Evolutionary conservation across 1,284 basidiomycete species (phyloP).

Genomic region (Apiotrichum mycotoxinovorans): DNA sequence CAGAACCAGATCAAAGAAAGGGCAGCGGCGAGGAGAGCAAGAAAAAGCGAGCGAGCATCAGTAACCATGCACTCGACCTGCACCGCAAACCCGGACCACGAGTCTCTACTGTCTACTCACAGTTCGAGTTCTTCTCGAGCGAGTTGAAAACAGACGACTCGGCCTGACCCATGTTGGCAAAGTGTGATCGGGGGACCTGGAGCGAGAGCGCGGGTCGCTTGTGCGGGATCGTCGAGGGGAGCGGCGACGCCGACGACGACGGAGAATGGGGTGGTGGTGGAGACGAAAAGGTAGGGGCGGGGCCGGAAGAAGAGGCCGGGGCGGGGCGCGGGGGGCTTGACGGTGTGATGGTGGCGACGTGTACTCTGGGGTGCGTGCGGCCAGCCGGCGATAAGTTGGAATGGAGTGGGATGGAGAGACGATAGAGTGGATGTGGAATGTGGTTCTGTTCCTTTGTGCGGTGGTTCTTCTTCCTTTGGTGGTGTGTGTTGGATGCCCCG

Average conservation of each 20-base stretch:
- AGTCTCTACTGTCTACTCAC: too few relatives aligned
- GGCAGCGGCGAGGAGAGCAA: too few relatives aligned
- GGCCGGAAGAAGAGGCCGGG: not conserved
- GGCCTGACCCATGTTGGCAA: slow-evolving; percentile 45
- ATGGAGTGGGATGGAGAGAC: too few relatives aligned
- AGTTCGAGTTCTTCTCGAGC: slow-evolving; percentile 50
- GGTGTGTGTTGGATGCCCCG: too few relatives aligned
- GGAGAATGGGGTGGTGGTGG: too few relatives aligned
- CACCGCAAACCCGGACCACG: too few relatives aligned
- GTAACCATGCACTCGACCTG: too few relatives aligned
- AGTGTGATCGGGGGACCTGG: slow-evolving; percentile 1
- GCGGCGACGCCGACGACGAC: not conserved
- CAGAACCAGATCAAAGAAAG: not conserved
- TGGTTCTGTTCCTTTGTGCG: too few relatives aligned
- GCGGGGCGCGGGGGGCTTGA: not conserved
- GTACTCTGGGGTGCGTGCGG: not conserved
- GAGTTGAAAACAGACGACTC: slow-evolving; percentile 49
- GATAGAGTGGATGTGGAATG: too few relatives aligned
- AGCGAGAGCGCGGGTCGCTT: slow-evolving; percentile 1
- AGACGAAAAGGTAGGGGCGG: not conserved
- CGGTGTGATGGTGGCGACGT: not conserved
- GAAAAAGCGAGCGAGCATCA: too few relatives aligned
- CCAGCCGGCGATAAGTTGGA: not conserved
- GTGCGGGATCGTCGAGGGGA: not conserved
- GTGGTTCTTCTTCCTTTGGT: too few relatives aligned